Percentiles rank a stretch among this genome's conserved stretches.
These are phyloP conservation scores for Westerdykella aurantiaca DNA, from an alignment of 2,329 filamentous ascomycete genomes.

Conservation along the genomic window DNA sequence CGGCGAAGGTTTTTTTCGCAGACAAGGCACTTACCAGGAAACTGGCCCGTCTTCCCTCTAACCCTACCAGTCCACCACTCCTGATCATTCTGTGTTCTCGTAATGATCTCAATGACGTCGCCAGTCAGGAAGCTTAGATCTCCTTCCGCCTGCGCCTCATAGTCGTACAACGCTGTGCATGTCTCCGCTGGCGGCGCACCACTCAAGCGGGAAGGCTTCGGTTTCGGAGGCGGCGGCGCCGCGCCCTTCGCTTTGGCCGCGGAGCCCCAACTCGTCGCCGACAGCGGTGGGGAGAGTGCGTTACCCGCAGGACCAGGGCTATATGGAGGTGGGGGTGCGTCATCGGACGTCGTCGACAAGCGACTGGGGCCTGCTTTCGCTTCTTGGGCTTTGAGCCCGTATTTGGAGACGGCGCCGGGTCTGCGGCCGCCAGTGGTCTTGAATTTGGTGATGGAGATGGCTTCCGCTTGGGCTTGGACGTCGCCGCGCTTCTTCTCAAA, in stretches of 20 bases:
- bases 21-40: conserved; percentile 65
- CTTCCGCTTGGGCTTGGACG: conserved; percentile 78
- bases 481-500: conserved; percentile 86
- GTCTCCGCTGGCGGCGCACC: conserved; percentile 63
- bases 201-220: conserved; percentile 66
- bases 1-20: background rate
- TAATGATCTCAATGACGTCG: conserved; percentile 83
- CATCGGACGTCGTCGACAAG: conserved; percentile 27
- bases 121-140: conserved; percentile 87
- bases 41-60: conserved; percentile 77
- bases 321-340: conserved; percentile 39
- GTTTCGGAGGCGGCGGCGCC: conserved; percentile 47
- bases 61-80: conserved; percentile 94
- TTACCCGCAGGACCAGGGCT: conserved; percentile 26
- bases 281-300: conserved; percentile 24
- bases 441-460: conserved; percentile 79
- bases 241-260: conserved; percentile 45
- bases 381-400: conserved; percentile 37
- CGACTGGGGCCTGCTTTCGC: conserved; percentile 19
- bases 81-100: conserved; percentile 80
- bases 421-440: conserved; percentile 70
- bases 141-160: conserved; percentile 89
- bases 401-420: conserved; percentile 31
- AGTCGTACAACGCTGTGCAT: conserved; percentile 90
- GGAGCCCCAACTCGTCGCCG: conserved; percentile 38